Conservation (phyloP, 2,329 filamentous ascomycete species). For the Fusarium kyushuense region DNA sequence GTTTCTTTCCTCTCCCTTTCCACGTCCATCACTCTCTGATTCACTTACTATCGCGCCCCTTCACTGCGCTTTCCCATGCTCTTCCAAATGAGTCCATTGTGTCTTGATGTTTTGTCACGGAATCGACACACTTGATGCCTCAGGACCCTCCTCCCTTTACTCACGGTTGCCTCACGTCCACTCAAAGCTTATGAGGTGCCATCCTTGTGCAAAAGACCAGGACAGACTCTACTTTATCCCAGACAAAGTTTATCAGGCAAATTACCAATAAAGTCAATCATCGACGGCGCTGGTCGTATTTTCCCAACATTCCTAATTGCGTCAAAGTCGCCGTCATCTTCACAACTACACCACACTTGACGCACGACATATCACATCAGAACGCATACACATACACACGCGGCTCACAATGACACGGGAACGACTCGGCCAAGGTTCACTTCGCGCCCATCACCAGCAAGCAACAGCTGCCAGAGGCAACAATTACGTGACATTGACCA, state of each 20-base stretch:
- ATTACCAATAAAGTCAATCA: background rate
- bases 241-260: background rate
- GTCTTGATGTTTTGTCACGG: background rate
- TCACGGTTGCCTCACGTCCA: background rate
- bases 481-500: background rate
- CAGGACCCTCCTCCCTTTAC: background rate
- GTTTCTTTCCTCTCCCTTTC: background rate
- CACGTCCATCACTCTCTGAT: background rate
- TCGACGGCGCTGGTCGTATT: background rate
- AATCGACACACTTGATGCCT: background rate
- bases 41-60: background rate
- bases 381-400: background rate
- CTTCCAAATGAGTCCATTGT: too few species aligned
- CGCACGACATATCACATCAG: background rate
- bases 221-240: background rate
- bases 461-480: background rate
- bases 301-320: background rate
- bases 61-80: background rate
- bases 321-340: background rate
- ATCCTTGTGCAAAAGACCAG: background rate
- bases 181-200: background rate
- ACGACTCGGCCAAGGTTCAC: background rate
- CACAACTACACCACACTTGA: background rate
- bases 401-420: background rate
- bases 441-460: background rate